Base-by-base conservation (phyloP, 2,329 filamentous ascomycete species). In the Aspergillus melleus region DNA sequence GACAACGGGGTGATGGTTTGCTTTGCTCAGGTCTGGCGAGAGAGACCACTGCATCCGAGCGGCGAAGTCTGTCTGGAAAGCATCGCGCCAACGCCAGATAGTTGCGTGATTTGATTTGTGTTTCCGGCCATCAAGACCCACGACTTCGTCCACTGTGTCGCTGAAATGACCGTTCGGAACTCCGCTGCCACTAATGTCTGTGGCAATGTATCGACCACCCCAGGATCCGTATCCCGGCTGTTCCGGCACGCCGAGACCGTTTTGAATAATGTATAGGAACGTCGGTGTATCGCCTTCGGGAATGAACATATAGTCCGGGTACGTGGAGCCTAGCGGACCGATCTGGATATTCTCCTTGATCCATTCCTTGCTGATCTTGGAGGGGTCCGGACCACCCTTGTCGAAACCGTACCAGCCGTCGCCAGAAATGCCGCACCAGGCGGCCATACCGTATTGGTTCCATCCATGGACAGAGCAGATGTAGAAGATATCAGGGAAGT, bases 381-480 rank as follows among this genome's bases (percentile, higher is more conserved):
- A 29, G 26, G 26, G 26, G 8, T 29, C 26, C 26, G 26, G 26
- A 9, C 26, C 26, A 29, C 26, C 26, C 26, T 29, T 58, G 80
- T 79, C 6, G 79, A 78, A 46, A 85, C 72, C 52, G 80, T 80
- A 72, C 44, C 73, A 75, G 58, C 86, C 81, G 2, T 83, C 80
- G 4, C 81, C 81, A 1, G 19, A 46, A 10, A 46, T 46, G 16
- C 42, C 42, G 12, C 76, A 79, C 84, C 84, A 86, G 0, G 83
- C 74, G 0, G 84, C 83, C 55, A 79, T 65, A 2, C 76, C 77
- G 60, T 86, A 87, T 8, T 29, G 51, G 82, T 74, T 61, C 83
- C 83, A 86, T 3, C 78, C 83, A 64, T 87, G 84, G 1, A 86
- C 70, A 0, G 81, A 83, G 9, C 74, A 74, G 55, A 87, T 84